These are phyloP conservation scores for Reutealis trisperma DNA, from an alignment of 345 rosid species.

Conservation along the genomic window DNA sequence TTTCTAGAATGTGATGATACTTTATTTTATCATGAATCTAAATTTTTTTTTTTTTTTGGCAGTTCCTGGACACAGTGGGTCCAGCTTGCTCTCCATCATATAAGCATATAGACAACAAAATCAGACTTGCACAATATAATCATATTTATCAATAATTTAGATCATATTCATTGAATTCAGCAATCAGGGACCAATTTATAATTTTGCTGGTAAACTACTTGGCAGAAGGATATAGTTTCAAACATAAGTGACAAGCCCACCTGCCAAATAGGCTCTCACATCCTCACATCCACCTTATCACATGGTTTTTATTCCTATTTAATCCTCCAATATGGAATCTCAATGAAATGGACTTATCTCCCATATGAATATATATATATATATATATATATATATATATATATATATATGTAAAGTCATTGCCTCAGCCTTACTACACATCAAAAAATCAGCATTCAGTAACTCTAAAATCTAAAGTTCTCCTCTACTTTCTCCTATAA, in stretches of 20 bases:
- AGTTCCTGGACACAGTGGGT: neutral
- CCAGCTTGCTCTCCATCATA: neutral
- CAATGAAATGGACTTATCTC: neutral
- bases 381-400: neutral
- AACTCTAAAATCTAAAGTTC: neutral
- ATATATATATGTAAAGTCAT: neutral
- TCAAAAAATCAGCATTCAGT: neutral
- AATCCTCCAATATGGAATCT: neutral
- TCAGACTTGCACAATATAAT: too few species aligned
- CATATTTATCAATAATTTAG: too few species aligned
- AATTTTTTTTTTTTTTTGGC: too few species aligned
- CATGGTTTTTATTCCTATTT: constrained; percentile 2
- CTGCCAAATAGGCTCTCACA: neutral
- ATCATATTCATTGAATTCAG: neutral
- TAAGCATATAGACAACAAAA: too few species aligned
- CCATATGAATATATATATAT: neutral
- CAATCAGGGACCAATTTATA: too few species aligned
- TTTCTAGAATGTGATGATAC: too few species aligned
- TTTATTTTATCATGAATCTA: too few species aligned
- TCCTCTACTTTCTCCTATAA: neutral
- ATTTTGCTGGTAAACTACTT: neutral
- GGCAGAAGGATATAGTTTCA: neutral
- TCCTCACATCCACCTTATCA: neutral
- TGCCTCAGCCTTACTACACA: neutral
- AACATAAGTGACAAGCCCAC: neutral